These are phyloP conservation scores for Dichotomocladium elegans DNA, from an alignment of 371 early-diverging fungal genomes.

Conservation along the genomic window DNA sequence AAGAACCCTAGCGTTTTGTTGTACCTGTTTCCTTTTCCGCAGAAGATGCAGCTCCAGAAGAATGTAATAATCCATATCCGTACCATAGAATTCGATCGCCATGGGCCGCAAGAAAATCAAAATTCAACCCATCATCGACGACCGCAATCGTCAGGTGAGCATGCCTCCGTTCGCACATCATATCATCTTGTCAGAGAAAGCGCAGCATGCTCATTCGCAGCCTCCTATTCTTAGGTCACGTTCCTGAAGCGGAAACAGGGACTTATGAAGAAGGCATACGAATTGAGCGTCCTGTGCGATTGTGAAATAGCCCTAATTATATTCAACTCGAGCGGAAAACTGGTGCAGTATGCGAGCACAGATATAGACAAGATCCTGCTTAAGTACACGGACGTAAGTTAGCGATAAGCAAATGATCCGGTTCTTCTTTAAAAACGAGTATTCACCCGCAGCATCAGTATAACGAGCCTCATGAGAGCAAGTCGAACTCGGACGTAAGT, in stretches of 20 bases:
- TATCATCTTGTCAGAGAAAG: not conserved
- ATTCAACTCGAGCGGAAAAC: constrained; percentile 88
- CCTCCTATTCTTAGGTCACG: constrained; percentile 62
- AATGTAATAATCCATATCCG: too few relatives aligned
- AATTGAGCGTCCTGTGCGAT: constrained; percentile 94
- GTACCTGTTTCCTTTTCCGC: too few relatives aligned
- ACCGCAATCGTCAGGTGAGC: constrained; percentile 87
- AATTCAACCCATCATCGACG: constrained; percentile 91
- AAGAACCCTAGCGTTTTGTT: too few relatives aligned
- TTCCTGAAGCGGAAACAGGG: constrained; percentile 97
- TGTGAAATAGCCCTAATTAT: constrained; percentile 95
- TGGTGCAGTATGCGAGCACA: constrained; percentile 87
- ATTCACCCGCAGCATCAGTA: constrained; percentile 13
- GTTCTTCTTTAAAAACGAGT: too few relatives aligned
- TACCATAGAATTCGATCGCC: too few relatives aligned
- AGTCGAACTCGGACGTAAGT: constrained; percentile 39
- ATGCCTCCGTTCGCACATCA: not conserved
- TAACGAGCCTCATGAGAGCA: constrained; percentile 38
- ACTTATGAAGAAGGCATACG: constrained; percentile 99
- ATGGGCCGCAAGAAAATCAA: constrained; percentile 98
- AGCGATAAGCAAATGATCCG: not conserved
- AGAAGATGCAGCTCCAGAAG: too few relatives aligned
- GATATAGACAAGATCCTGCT: constrained; percentile 92
- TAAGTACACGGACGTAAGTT: constrained; percentile 81
- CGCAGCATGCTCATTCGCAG: not conserved